phyloP scores from a whole-genome alignment of 495 filamentous ascomycete species.

The Daldinia vernicosa region DNA sequence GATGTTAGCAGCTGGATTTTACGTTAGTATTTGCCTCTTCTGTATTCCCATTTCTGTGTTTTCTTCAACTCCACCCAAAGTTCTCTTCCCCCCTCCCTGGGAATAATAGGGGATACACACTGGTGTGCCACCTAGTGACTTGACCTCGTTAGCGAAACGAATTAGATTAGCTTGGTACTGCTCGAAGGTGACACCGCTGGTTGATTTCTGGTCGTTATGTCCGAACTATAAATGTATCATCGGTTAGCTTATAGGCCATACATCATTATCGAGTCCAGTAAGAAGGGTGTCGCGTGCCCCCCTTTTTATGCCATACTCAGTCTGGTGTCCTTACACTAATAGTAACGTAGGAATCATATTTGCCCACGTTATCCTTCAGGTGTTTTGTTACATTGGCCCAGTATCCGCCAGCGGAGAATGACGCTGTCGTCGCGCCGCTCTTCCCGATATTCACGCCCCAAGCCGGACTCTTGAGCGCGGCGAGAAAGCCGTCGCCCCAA shows the following conservation, averaged over 20 bases:
- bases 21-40: constrained; percentile 5
- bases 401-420: constrained; percentile 55
- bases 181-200: constrained; percentile 48
- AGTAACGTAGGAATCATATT: constrained; percentile 56
- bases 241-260: constrained; percentile 6
- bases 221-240: constrained; percentile 54
- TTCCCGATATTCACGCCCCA: constrained; percentile 59
- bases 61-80: background rate
- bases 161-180: constrained; percentile 55
- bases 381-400: constrained; percentile 56
- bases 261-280: background rate
- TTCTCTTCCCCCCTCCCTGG: background rate
- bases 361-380: constrained; percentile 36
- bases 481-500: constrained; percentile 64
- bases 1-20: constrained; percentile 45
- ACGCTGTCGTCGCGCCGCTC: constrained; percentile 62
- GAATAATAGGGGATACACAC: constrained; percentile 34
- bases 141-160: constrained; percentile 51
- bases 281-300: background rate
- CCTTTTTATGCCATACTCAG: background rate
- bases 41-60: background rate
- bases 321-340: constrained; percentile 46
- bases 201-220: constrained; percentile 64
- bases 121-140: constrained; percentile 51
- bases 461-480: constrained; percentile 51